Evolutionary conservation across 495 filamentous ascomycete species (phyloP), one percentile per base, ranked within the genome.

Genomic region (Penicillium arizonense): DNA sequence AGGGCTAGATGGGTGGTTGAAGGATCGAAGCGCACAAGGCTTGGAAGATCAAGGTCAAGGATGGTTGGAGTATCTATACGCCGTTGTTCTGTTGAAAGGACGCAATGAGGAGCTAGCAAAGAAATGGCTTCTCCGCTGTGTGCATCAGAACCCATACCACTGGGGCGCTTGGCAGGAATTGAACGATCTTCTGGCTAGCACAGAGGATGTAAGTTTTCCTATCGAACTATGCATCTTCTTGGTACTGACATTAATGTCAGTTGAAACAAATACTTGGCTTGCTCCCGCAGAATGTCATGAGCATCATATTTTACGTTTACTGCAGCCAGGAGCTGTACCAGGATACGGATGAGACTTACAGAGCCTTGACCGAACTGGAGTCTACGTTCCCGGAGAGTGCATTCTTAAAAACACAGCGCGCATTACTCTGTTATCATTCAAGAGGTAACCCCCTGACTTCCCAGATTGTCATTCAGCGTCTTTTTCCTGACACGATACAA

Each of bases 111-210:
- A 84, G 26, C 76, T 86, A 42, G 94, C 94, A 8, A 83, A 89
- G 64, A 82, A 84, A 46, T 96, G 89, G 79, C 76, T 97, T 5
- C 77, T 96, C 34, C 78, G 82, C 55, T 96, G 91, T 63, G 88
- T 96, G 6, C 87, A 92, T 62, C 70, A 87, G 40, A 91, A 87
- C 62, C 88, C 92, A 3, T 95, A 89, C 76, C 95, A 97, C 68
- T 99, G 95, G 95, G 91, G 91, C 1, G 89, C 90, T 23, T 99
- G 95, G 95, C 77, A 91, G 21, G 95, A 97, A 69, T 77, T 99
- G 50, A 80, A 79, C 16, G 85, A 84, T 14, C 78, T 95, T 16
- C 71, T 96, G 16, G 83, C 84, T 21, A 85, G 82, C 47, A 79
- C 86, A n/a, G 89, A 95, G 70, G 91, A 96, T 63, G 89, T 96